phyloP scores from a whole-genome alignment of 345 rosid genomes.

The Arabis hirsuta region DNA sequence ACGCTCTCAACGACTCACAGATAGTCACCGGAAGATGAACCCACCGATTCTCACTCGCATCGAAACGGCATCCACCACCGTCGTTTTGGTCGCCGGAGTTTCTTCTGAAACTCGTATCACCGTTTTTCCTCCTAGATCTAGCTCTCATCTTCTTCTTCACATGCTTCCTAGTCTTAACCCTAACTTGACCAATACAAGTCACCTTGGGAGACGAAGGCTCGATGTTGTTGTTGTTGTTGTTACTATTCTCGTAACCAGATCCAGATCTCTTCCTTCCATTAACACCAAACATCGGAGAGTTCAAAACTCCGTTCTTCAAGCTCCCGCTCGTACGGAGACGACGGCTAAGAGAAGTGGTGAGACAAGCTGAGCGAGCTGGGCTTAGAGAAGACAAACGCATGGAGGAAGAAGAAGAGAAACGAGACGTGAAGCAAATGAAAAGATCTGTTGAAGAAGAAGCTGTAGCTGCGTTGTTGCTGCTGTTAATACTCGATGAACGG shows the following conservation, averaged over 20 bases:
- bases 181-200: constrained; percentile 97
- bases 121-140: constrained; percentile 60
- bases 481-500: constrained; percentile 58
- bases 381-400: constrained; percentile 90
- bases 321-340: constrained; percentile 74
- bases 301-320: constrained; percentile 68
- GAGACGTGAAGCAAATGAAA: constrained; percentile 86
- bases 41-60: constrained; percentile 57
- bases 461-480: constrained; percentile 30
- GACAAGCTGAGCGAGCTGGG: constrained; percentile 83
- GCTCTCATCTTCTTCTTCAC: constrained; percentile 74
- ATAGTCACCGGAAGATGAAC: constrained; percentile 82
- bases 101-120: constrained; percentile 72
- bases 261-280: constrained; percentile 62
- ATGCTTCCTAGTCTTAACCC: constrained; percentile 95
- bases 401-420: constrained; percentile 83
- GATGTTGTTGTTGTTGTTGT: constrained; percentile 15
- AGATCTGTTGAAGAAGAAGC: constrained; percentile 53
- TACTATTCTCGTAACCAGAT: constrained; percentile 49
- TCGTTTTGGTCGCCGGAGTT: constrained; percentile 35
- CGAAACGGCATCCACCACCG: constrained; percentile 32
- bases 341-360: constrained; percentile 80
- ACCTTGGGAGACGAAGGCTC: constrained; percentile 97
- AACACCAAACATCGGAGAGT: constrained; percentile 87
- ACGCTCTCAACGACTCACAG: constrained; percentile 79